Evolutionary conservation across 2,329 filamentous ascomycete genomes (phyloP).

Genomic region (Fusarium sambucinum): DNA sequence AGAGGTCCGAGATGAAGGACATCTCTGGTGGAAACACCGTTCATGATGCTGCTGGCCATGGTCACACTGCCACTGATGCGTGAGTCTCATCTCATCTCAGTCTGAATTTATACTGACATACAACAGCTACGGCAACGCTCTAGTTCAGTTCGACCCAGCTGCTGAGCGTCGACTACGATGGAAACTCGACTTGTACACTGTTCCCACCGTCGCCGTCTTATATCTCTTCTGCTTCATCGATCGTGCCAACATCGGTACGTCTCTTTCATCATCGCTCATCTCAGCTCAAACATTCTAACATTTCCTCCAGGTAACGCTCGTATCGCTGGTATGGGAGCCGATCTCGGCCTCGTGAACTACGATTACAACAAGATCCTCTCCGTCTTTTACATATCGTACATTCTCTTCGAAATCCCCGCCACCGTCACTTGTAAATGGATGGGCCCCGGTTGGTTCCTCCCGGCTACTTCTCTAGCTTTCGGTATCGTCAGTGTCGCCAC

Average conservation of each 20-base stretch:
- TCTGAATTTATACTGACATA: conserved; percentile 12
- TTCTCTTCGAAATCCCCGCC: conserved; percentile 73
- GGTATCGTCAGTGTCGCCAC: conserved; percentile 70
- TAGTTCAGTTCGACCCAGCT: conserved; percentile 45
- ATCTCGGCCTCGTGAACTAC: conserved; percentile 66
- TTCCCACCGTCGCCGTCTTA: conserved; percentile 74
- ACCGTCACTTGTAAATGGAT: conserved; percentile 74
- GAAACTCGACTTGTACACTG: conserved; percentile 75
- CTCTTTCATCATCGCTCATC: neutral
- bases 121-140: conserved; percentile 44
- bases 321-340: conserved; percentile 68
- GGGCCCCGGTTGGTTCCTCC: conserved; percentile 74
- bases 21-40: conserved; percentile 19
- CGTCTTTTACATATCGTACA: conserved; percentile 74
- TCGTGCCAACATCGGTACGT: conserved; percentile 76
- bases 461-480: conserved; percentile 67
- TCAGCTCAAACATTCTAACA: neutral
- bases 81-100: conserved; percentile 19
- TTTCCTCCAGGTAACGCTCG: conserved; percentile 59
- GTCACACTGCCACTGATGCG: conserved; percentile 43
- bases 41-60: conserved; percentile 42
- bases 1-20: conserved; percentile 42
- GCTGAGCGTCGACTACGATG: conserved; percentile 69
- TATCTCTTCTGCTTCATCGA: conserved; percentile 83
- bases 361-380: conserved; percentile 74